Percentiles rank a stretch among this genome's conserved stretches.
Evolutionary conservation across 2,329 filamentous ascomycete genomes (phyloP).

Genomic region (Penicillium occitanis): DNA sequence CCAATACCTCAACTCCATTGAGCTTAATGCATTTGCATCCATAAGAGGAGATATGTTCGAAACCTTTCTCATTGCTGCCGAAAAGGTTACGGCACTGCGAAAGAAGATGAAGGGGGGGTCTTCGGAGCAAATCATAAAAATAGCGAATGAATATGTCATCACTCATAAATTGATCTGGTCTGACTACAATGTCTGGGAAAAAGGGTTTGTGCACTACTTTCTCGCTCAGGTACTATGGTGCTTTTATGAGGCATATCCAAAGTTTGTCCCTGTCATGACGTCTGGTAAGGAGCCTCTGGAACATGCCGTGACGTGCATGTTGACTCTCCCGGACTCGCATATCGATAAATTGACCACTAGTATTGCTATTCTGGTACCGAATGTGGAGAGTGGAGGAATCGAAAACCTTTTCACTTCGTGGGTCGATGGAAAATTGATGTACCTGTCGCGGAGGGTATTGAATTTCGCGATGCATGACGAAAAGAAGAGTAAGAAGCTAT

Average conservation of each 20-base stretch:
- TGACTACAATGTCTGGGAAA: neutral
- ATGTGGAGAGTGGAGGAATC: neutral
- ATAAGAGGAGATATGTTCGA: neutral
- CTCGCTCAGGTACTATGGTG: slow-evolving; percentile 14
- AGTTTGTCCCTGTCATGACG: neutral
- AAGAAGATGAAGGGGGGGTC: neutral
- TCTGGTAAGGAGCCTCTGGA: slow-evolving; percentile 7
- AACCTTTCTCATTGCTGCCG: slow-evolving; percentile 8
- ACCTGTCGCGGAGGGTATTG: neutral
- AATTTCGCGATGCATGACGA: neutral
- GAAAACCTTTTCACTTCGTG: neutral
- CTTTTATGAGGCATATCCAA: slow-evolving; percentile 14
- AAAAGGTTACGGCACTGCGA: slow-evolving; percentile 10
- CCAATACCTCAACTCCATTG: neutral
- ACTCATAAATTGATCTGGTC: neutral
- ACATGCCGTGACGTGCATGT: neutral
- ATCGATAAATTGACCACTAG: neutral
- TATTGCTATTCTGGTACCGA: slow-evolving; percentile 5
- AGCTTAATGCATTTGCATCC: neutral
- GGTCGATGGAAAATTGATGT: slow-evolving; percentile 4
- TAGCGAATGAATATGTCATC: slow-evolving; percentile 10
- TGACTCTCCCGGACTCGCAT: slow-evolving; percentile 10
- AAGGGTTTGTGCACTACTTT: slow-evolving; percentile 8
- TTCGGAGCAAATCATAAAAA: neutral
- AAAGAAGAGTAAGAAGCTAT: neutral